phyloP scores from a whole-genome alignment of 768 basidiomycete species.

The Leucocoprinus leucothites region DNA sequence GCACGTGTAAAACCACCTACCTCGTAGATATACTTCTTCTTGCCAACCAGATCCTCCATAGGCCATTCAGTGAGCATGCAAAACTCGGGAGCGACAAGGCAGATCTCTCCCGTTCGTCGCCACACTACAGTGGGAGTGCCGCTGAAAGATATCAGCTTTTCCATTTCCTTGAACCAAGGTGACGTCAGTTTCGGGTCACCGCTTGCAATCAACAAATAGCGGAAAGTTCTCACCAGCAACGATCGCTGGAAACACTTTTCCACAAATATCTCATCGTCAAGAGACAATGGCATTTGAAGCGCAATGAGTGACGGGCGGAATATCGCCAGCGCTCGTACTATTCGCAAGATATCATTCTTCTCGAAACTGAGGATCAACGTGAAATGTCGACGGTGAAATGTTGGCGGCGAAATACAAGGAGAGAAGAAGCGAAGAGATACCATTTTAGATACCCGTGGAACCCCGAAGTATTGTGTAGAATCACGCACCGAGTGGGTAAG shows the following conservation, averaged over 20 bases:
- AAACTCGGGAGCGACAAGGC: conserved; percentile 95
- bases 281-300: conserved; percentile 94
- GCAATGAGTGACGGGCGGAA: conserved; percentile 97
- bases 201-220: not conserved
- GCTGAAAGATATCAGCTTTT: conserved; percentile 95
- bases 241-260: conserved; percentile 96
- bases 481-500: conserved; percentile 73
- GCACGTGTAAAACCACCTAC: conserved; percentile 28
- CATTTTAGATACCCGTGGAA: not conserved
- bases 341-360: conserved; percentile 91
- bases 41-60: conserved; percentile 70
- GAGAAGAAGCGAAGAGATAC: conserved; percentile 21
- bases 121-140: conserved; percentile 98
- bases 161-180: conserved; percentile 66
- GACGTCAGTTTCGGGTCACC: conserved; percentile 13
- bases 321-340: conserved; percentile 91
- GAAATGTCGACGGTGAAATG: not conserved
- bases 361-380: conserved; percentile 63
- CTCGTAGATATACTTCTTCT: conserved; percentile 66
- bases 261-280: conserved; percentile 95
- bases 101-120: conserved; percentile 97
- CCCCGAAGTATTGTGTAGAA: not conserved
- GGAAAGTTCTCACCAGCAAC: conserved; percentile 55
- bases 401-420: conserved; percentile 21
- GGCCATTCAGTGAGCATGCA: conserved; percentile 92